phyloP scores from a whole-genome alignment of 1,139 yeast genomes.

The Magnusiomyces sp. region DNA sequence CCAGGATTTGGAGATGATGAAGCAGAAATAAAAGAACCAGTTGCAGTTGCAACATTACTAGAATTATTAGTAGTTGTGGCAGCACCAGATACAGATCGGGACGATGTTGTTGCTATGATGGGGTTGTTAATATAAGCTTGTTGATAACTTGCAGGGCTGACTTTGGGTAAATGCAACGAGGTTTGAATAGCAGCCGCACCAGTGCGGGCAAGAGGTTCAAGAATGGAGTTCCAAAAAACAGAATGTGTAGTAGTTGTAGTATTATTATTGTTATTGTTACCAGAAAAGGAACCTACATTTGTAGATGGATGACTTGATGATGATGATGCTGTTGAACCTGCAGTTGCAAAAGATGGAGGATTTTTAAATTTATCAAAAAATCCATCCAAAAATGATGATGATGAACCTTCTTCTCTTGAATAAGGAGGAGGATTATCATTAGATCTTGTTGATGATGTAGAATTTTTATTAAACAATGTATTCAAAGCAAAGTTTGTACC shows the following conservation, averaged over 20 bases:
- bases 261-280: too few relatives aligned
- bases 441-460: neutral
- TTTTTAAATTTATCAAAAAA: conserved; percentile 13
- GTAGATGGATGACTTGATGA: neutral
- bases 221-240: neutral
- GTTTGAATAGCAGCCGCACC: conserved; percentile 7
- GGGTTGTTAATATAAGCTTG: neutral
- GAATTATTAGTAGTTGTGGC: neutral
- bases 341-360: conserved; percentile 11
- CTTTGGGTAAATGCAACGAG: neutral
- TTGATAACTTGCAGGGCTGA: neutral
- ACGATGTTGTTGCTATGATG: too few relatives aligned
- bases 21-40: too few relatives aligned
- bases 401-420: neutral
- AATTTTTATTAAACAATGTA: neutral
- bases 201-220: conserved; percentile 2
- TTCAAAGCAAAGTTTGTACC: neutral
- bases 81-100: neutral
- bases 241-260: neutral
- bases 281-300: neutral
- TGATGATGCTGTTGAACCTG: neutral
- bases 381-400: conserved; percentile 9
- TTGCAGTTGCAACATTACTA: too few relatives aligned
- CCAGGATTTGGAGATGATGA: too few relatives aligned
- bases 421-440: neutral